Evolutionary conservation across 768 basidiomycete species (phyloP).

Genomic region (Dacryopinax primogenitus): DNA sequence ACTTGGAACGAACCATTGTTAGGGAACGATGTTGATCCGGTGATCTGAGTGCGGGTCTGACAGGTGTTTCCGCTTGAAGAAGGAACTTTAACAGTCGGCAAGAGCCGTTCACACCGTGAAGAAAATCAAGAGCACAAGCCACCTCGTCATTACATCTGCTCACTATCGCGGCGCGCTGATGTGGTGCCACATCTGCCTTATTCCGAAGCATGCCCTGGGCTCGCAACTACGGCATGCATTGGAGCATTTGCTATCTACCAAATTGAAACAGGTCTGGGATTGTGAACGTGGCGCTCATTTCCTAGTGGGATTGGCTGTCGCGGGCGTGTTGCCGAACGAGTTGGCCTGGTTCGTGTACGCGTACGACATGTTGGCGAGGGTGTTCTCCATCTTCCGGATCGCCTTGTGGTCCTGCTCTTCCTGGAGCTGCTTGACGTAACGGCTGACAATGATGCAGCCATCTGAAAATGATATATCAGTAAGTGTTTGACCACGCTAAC

Average conservation of each 20-base stretch:
- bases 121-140: not conserved
- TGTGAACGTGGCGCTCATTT: not conserved
- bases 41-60: not conserved
- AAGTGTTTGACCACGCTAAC: not conserved
- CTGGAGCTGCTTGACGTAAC: slow-evolving; percentile 8
- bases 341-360: slow-evolving; percentile 8
- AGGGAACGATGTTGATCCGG: not conserved
- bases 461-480: not conserved
- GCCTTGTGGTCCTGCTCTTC: slow-evolving; percentile 8
- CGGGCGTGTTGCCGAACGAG: not conserved
- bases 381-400: slow-evolving; percentile 8
- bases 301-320: not conserved
- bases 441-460: slow-evolving; percentile 4
- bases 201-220: not conserved
- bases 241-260: not conserved
- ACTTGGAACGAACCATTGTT: not conserved
- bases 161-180: not conserved
- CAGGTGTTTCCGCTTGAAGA: not conserved
- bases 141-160: not conserved
- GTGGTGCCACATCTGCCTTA: not conserved
- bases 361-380: slow-evolving; percentile 3
- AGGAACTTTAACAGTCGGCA: not conserved
- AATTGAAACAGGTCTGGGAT: not conserved
- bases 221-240: not conserved
- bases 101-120: not conserved